These are phyloP conservation scores for Fomitopsis palustris DNA, from an alignment of 1,284 basidiomycete species.

Conservation along the genomic window DNA sequence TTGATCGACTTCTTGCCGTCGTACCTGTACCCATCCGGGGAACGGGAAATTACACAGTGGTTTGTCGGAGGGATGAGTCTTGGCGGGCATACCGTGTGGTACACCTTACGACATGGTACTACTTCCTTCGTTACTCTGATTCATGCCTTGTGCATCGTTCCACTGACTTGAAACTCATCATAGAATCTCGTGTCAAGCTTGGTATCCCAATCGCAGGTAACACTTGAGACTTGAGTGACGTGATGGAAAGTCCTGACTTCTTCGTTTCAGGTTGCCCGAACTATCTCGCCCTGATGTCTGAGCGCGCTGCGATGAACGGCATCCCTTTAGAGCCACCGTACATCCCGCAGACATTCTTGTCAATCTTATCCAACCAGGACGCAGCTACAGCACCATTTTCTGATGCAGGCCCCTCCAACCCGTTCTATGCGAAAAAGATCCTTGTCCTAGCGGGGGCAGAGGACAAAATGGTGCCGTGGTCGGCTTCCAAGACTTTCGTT, in stretches of 20 bases:
- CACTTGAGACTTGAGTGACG: no score
- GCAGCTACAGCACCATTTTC: conserved; percentile 39
- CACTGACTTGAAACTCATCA: background rate
- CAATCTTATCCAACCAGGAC: conserved; percentile 43
- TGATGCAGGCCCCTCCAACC: conserved; percentile 39
- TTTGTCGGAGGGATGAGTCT: conserved; percentile 70
- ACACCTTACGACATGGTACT: conserved; percentile 59
- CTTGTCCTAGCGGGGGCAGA: conserved; percentile 60
- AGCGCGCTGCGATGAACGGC: conserved; percentile 49
- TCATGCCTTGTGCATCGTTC: background rate
- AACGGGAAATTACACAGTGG: conserved; percentile 66
- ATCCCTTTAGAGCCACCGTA: conserved; percentile 50
- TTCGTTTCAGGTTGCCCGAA: conserved; percentile 57
- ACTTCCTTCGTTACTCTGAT: background rate
- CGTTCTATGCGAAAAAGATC: conserved; percentile 67
- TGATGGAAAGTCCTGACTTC: background rate
- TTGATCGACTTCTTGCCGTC: conserved; percentile 79
- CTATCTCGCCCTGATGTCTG: conserved; percentile 56
- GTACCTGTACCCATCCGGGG: conserved; percentile 73
- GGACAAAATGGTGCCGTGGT: conserved; percentile 60
- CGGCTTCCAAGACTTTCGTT: conserved; percentile 46
- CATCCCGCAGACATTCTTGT: conserved; percentile 53
- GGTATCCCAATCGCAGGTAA: conserved; percentile 74
- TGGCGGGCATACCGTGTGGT: conserved; percentile 79
- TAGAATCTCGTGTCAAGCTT: conserved; percentile 67